phyloP scores from a whole-genome alignment of 345 rosid genomes.

The Hypericum androsaemum region DNA sequence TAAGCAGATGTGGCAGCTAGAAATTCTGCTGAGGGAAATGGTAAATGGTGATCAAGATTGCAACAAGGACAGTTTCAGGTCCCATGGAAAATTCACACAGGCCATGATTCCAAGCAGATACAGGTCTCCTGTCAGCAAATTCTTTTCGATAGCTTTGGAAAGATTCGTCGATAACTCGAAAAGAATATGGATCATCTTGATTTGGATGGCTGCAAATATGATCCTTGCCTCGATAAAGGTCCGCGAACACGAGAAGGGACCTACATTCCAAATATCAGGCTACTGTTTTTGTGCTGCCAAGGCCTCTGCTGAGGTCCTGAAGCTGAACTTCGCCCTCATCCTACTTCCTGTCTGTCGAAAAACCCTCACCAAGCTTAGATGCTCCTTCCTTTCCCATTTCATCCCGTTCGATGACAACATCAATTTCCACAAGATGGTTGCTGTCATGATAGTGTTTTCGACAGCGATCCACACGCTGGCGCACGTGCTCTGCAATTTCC shows the following conservation, averaged over 20 bases:
- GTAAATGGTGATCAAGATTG: constrained; percentile 35
- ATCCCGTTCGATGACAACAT: constrained; percentile 92
- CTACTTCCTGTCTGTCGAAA: constrained; percentile 72
- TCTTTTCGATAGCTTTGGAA: constrained; percentile 32
- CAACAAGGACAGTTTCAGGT: constrained; percentile 18
- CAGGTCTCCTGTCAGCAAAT: constrained; percentile 51
- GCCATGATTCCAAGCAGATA: constrained; percentile 79
- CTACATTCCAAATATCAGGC: constrained; percentile 57
- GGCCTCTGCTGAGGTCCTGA: constrained; percentile 79
- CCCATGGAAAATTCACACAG: constrained; percentile 37
- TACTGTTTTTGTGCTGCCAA: constrained; percentile 73
- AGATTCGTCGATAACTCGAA: constrained; percentile 48
- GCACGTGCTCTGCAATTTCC: constrained; percentile 61
- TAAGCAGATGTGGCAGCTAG: constrained; percentile 90
- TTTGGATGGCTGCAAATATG: constrained; percentile 40
- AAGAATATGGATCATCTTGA: constrained; percentile 46
- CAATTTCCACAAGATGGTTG: constrained; percentile 70
- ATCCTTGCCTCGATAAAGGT: constrained; percentile 56
- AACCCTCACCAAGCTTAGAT: constrained; percentile 64
- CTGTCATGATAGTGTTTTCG: constrained; percentile 38
- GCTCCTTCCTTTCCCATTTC: constrained; percentile 37
- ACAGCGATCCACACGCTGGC: constrained; percentile 35
- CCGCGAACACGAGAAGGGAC: constrained; percentile 17
- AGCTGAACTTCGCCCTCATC: constrained; percentile 83
- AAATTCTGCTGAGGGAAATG: constrained; percentile 64